Base-by-base conservation (phyloP, 2,329 filamentous ascomycete genomes). In the Rhytidhysteron rufulum region DNA sequence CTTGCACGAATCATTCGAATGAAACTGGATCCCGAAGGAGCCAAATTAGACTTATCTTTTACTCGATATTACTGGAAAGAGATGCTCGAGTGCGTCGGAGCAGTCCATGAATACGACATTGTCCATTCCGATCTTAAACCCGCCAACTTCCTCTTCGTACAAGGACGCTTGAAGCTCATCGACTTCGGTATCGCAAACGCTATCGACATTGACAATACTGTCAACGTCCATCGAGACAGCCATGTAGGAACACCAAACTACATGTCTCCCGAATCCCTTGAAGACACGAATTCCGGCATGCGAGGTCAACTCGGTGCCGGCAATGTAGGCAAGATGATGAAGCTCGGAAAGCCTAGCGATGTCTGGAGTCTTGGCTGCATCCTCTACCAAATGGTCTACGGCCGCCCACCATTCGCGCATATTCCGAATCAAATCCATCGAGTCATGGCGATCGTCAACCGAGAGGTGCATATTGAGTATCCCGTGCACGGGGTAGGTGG, bases 41-140 rank as follows among this genome's bases (percentile, higher is more conserved):
- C 86, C 29, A 79, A 77, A 44, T 85, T 98, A 45, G 93, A 98
- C 60, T 78, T 88, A 2, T 86, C 85, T 39, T 96, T 97, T 63
- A 88, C 93, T 10, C 85, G 93, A n/a, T 94, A 87, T 68, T 95
- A 95, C 73, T 98, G 93, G 93, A 93, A 95, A 65, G 93, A 98
- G 68, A 98, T 98, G 93, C 82, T 98, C 15, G 89, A 95, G 64
- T 97, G 93, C 61, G 81, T 98, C 5, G 80, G 87, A 51, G 81
- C 91, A 1, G 89, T 98, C 1, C 93, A 98, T 61, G 79, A 85
- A 10, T 77, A 85, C 62, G 89, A 96, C 58, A 90, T 98, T 48
- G 93, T 98, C 3, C 93, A 98, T 68, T 95, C 89, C 0, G 93
- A 98, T 60, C 75, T 98, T 27, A 98, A 98, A 66, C 93, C 93